Conservation (phyloP, 129 eudicot species). For the Rutidosis leptorrhynchoides region DNA sequence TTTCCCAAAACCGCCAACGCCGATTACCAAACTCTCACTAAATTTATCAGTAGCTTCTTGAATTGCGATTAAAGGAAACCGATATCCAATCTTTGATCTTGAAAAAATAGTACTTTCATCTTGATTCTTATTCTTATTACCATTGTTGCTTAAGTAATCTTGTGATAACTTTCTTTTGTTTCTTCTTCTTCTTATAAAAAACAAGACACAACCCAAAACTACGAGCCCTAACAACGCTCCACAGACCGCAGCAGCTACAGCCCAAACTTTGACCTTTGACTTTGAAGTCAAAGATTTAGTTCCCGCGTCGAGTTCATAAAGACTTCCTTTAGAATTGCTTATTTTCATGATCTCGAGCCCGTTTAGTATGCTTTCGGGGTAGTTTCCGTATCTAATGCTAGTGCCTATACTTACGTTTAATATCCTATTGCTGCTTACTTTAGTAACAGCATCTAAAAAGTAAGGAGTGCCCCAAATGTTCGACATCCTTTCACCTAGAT, state of each 20-base stretch:
- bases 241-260: slow-evolving; percentile 28
- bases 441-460: slow-evolving; percentile 49
- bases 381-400: slow-evolving; percentile 21
- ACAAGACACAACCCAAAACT: slow-evolving; percentile 35
- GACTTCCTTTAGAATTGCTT: slow-evolving; percentile 46
- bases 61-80: slow-evolving; percentile 51
- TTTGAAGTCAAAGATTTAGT: slow-evolving; percentile 20
- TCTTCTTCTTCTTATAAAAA: slow-evolving; percentile 39
- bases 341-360: slow-evolving; percentile 78
- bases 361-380: slow-evolving; percentile 59
- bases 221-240: slow-evolving; percentile 30
- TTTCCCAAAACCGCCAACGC: slow-evolving; percentile 77
- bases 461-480: slow-evolving; percentile 45
- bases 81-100: slow-evolving; percentile 50
- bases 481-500: slow-evolving; percentile 37
- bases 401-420: slow-evolving; percentile 54
- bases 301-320: slow-evolving; percentile 30
- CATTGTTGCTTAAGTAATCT: slow-evolving; percentile 3
- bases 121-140: background rate
- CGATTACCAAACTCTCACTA: slow-evolving; percentile 49
- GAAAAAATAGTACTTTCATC: slow-evolving; percentile 38
- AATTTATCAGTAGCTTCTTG: slow-evolving; percentile 63
- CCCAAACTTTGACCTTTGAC: slow-evolving; percentile 41
- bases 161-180: slow-evolving; percentile 26
- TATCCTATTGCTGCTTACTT: slow-evolving; percentile 20